Percentiles rank a stretch among this genome's conserved stretches.
Conservation (phyloP, 306 rosid genomes). For the Medicago arabica region DNA sequence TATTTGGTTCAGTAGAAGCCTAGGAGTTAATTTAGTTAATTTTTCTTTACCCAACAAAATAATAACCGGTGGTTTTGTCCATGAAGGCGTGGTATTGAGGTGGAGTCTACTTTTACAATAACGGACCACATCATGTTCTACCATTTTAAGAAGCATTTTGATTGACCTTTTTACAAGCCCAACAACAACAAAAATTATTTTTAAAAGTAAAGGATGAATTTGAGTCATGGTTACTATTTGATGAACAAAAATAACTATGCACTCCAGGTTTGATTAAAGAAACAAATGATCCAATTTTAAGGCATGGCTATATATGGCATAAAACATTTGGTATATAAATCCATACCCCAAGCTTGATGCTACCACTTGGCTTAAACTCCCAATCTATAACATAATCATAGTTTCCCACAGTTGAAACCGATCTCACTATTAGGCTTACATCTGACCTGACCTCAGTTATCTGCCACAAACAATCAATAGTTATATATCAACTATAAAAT, state of each 20-base stretch:
- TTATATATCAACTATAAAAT: not conserved
- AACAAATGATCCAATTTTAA: not conserved
- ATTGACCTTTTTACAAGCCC: not conserved
- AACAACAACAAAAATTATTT: not conserved
- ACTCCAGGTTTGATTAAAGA: not conserved
- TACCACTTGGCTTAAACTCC: slow-evolving; percentile 68
- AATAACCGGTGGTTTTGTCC: too few species aligned
- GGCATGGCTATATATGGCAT: not conserved
- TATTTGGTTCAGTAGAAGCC: too few species aligned
- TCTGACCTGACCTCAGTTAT: slow-evolving; percentile 57
- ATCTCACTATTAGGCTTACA: slow-evolving; percentile 58
- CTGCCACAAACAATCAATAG: slow-evolving; percentile 40
- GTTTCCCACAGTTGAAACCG: slow-evolving; percentile 54
- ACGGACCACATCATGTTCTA: not conserved
- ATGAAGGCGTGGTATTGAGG: too few species aligned
- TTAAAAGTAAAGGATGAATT: too few species aligned
- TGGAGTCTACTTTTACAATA: too few species aligned
- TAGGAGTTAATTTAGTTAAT: too few species aligned
- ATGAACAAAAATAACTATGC: not conserved
- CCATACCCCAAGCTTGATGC: slow-evolving; percentile 60
- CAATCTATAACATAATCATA: slow-evolving; percentile 67
- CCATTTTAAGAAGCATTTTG: too few species aligned
- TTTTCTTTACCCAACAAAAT: too few species aligned
- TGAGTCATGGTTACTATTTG: not conserved
- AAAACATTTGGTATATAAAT: slow-evolving; percentile 13